Base-by-base conservation (phyloP, 345 rosid genomes). In the Lenwebbia sp. region DNA sequence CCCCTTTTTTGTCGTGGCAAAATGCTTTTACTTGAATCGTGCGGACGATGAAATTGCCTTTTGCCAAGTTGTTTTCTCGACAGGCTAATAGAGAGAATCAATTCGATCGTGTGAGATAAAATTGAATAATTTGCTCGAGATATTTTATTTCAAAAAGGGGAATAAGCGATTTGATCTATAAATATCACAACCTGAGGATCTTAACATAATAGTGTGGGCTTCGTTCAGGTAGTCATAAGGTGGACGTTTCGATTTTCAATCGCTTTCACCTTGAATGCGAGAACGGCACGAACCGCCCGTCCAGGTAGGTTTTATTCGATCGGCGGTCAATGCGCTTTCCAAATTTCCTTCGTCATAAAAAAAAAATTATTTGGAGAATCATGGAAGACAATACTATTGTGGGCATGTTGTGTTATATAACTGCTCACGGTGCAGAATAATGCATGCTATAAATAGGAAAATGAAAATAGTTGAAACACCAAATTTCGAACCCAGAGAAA, bases 281-380 rank as follows among this genome's bases (percentile, higher is more conserved):
- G 40, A 28, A 8, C 3, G 0, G 0, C 22, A 30, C 8, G 3
- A 1, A 7, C 3, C 3, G 23, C 2, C 0, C 41, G 0, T 30
- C 28, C 1, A 3, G 0, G 3, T 15, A 65, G 5, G 37, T 7
- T 28, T 62, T 7, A 15, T 62, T 62, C 5, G 1, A 30, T 1
- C 3, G 0, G 0, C 11, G 3, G 3, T 30, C 10, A 19, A 6
- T 2, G 3, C 5, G 54, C 2, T 14, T 53, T 21, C 3, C 40
- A 0, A 62, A 62, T 14, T 58, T n/a, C 33, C 1, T 13, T 25
- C 1, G 6, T 25, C 1, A 55, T 55, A 1, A 55, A 55, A 55
- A 55, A 25, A 55, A 55, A 22, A 55, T 55, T 13, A 5, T 5
- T 2, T 2, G 5, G 4, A 60, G 28, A 60, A n/a, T 60, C 1